Conservation (phyloP, 164 flowering plant species). For the Brasenia schreberi region DNA sequence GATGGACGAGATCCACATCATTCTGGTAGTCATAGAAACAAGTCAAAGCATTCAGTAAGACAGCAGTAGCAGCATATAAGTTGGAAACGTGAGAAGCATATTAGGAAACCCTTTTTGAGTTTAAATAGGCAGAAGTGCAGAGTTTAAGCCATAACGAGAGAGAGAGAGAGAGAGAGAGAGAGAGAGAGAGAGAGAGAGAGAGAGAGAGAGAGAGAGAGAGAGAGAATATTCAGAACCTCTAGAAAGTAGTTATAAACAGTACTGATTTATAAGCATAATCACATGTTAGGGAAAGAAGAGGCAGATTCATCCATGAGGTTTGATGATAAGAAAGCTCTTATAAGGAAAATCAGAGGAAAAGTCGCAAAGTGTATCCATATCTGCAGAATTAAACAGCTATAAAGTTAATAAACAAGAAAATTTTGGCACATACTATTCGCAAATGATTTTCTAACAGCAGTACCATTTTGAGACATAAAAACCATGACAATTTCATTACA, state of each 20-base stretch:
- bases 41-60: neutral
- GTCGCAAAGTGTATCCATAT: neutral
- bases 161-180: no score
- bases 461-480: no score
- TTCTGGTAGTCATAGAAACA: conserved; percentile 9
- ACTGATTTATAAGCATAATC: no score
- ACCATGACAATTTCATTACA: neutral
- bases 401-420: neutral
- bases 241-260: no score
- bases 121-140: no score
- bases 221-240: no score
- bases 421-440: neutral
- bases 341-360: neutral
- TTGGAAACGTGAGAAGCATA: no score
- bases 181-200: no score
- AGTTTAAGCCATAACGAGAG: no score
- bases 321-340: neutral
- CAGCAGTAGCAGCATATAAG: neutral
- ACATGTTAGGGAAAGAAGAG: no score
- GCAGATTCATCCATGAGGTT: neutral
- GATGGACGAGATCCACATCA: conserved; percentile 22
- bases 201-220: no score
- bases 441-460: neutral
- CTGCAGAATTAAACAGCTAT: neutral
- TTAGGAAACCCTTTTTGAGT: no score